Conservation (phyloP, 495 filamentous ascomycete genomes). For the Podospora australis region DNA sequence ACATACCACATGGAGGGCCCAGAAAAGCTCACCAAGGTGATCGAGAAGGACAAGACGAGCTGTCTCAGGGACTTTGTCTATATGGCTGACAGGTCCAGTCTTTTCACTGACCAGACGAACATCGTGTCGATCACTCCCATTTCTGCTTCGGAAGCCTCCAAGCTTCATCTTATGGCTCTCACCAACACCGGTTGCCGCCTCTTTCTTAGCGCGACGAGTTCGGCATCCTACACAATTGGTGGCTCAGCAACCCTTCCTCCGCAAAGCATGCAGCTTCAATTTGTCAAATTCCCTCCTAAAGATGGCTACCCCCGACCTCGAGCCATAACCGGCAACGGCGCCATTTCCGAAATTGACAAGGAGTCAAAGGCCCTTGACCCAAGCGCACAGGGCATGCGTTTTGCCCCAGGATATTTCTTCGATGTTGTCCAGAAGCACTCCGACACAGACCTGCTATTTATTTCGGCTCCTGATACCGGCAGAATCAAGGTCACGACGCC, state of each 20-base stretch:
- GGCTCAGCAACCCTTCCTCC: conserved; percentile 56
- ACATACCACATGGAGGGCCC: conserved; percentile 69
- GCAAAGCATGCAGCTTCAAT: conserved; percentile 93
- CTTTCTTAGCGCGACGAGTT: conserved; percentile 82
- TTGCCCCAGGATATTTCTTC: conserved; percentile 86
- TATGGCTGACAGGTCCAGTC: conserved; percentile 60
- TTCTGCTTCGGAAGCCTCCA: conserved; percentile 67
- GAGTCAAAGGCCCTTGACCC: conserved; percentile 42
- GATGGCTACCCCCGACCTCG: conserved; percentile 17
- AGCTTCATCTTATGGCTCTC: conserved; percentile 82
- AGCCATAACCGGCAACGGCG: conserved; percentile 12
- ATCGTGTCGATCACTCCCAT: conserved; percentile 85
- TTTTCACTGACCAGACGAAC: conserved; percentile 57
- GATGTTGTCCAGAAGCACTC: conserved; percentile 59
- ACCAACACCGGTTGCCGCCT: conserved; percentile 87
- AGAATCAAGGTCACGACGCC: conserved; percentile 55
- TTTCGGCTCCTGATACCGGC: conserved; percentile 81
- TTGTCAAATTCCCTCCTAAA: conserved; percentile 82
- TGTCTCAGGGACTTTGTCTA: conserved; percentile 64
- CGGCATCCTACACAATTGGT: conserved; percentile 59
- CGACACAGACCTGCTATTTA: conserved; percentile 61
- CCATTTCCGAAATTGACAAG: conserved; percentile 35
- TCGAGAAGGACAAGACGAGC: conserved; percentile 49
- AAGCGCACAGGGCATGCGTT: conserved; percentile 56
- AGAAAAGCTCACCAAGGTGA: conserved; percentile 45